Conservation (phyloP, 2,329 filamentous ascomycete genomes). For the Epichloe scottii region DNA sequence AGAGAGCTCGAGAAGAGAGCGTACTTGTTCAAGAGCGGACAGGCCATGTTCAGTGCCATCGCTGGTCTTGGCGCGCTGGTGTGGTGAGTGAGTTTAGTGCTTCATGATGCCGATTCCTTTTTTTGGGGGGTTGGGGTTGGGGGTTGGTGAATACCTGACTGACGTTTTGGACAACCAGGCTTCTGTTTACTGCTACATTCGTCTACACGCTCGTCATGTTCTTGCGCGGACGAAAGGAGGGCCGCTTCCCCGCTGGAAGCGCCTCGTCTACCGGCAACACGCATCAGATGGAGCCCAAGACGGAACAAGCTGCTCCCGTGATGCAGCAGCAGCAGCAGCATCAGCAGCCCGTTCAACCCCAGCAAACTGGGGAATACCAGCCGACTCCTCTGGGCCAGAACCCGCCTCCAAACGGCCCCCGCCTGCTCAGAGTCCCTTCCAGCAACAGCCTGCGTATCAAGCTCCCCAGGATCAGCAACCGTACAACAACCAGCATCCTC, state of each 20-base stretch:
- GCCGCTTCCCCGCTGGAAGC: constrained; percentile 18
- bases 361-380: constrained; percentile 7
- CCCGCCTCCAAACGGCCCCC: constrained; percentile 12
- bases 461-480: constrained; percentile 12
- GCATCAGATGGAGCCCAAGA: constrained; percentile 23
- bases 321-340: constrained; percentile 11
- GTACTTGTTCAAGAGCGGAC: constrained; percentile 23
- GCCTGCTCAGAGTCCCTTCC: constrained; percentile 16
- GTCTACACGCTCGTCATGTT: constrained; percentile 23
- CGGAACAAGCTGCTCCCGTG: constrained; percentile 9
- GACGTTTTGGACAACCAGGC: constrained; percentile 13
- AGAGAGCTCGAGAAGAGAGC: constrained; percentile 13
- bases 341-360: constrained; percentile 10
- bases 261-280: constrained; percentile 7
- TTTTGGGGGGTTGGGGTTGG: too few species aligned
- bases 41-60: constrained; percentile 24
- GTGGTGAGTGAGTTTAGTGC: constrained; percentile 22
- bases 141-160: neutral
- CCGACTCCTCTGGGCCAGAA: constrained; percentile 11
- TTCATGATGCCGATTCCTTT: neutral
- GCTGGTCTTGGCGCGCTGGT: constrained; percentile 32
- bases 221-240: constrained; percentile 24
- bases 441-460: constrained; percentile 16
- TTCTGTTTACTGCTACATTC: constrained; percentile 27
- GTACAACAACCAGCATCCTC: neutral